Evolutionary conservation across 2,329 filamentous ascomycete genomes (phyloP).

Genomic region (Graphiopsis chlorocephala): DNA sequence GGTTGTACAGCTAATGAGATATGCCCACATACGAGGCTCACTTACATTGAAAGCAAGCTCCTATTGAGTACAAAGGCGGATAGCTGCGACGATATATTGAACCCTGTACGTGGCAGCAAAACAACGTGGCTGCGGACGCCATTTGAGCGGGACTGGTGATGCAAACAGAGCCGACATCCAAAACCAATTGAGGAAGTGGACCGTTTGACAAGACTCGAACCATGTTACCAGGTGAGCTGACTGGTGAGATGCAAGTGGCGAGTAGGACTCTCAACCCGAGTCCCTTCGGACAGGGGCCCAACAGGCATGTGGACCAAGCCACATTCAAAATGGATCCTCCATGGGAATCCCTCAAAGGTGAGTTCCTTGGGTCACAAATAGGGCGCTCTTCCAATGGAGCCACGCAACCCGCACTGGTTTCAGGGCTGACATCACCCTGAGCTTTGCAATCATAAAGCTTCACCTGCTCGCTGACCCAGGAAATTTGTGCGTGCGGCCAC

Average conservation of each 20-base stretch:
- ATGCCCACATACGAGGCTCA: neutral
- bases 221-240: neutral
- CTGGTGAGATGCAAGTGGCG: too few species aligned
- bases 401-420: neutral
- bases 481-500: neutral
- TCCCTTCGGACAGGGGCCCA: too few species aligned
- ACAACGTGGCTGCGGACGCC: neutral
- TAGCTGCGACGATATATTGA: neutral
- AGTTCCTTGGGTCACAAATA: neutral
- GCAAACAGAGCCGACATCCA: neutral
- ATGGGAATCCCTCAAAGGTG: neutral
- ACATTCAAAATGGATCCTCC: too few species aligned
- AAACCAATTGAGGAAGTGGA: neutral
- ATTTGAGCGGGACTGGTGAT: neutral
- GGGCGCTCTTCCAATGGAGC: neutral
- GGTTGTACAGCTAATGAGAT: constrained; percentile 13
- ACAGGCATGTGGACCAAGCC: too few species aligned
- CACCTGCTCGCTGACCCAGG: neutral
- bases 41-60: neutral
- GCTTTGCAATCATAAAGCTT: neutral
- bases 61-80: neutral
- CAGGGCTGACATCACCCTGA: neutral
- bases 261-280: too few species aligned
- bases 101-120: neutral
- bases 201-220: neutral